Evolutionary conservation across 129 eudicot genomes (phyloP).

Genomic region (Pseudognaphalium luteoalbum): DNA sequence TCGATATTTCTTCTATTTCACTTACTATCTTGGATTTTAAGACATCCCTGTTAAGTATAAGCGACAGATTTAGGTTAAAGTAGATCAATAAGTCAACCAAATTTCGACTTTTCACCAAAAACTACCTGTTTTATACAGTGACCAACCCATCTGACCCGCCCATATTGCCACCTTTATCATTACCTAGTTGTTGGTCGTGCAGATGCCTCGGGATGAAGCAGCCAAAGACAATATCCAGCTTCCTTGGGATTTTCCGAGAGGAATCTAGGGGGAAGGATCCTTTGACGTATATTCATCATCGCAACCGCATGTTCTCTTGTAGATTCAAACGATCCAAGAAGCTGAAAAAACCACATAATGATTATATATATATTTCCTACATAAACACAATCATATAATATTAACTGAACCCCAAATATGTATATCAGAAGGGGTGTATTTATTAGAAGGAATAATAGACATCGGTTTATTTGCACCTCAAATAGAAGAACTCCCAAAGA

Average conservation of each 20-base stretch:
- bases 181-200: conserved; percentile 82
- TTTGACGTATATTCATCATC: conserved; percentile 72
- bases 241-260: conserved; percentile 74
- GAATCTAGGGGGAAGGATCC: conserved; percentile 80
- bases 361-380: conserved; percentile 7
- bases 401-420: background rate
- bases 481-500: conserved; percentile 75
- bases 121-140: background rate
- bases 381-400: background rate
- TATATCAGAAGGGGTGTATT: background rate
- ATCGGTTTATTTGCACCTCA: conserved; percentile 53
- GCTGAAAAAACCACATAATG: conserved; percentile 44
- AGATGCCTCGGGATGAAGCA: conserved; percentile 85
- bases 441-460: background rate
- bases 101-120: background rate
- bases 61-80: background rate
- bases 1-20: conserved; percentile 46
- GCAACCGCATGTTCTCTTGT: conserved; percentile 70
- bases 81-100: background rate
- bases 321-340: conserved; percentile 72
- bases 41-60: conserved; percentile 56
- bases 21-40: conserved; percentile 62
- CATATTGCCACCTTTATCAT: background rate
- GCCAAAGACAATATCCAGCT: conserved; percentile 94
- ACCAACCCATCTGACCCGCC: background rate